These are phyloP conservation scores for Carex cristatella DNA, from an alignment of 176 grass and related monocot genomes.

Conservation along the genomic window DNA sequence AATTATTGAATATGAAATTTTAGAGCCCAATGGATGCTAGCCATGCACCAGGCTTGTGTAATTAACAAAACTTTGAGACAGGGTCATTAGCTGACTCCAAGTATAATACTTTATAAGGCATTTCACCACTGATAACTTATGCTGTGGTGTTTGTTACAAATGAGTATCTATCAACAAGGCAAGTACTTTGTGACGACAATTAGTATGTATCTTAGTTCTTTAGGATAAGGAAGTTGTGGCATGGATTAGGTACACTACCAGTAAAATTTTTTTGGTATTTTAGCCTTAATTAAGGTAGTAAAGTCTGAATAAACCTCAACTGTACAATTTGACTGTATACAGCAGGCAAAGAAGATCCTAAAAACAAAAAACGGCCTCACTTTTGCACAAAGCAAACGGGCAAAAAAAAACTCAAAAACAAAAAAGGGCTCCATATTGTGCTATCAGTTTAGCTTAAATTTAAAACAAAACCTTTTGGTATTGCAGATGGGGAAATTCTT, in stretches of 20 bases:
- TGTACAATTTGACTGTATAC: background rate
- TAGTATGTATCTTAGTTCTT: background rate
- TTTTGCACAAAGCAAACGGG: background rate
- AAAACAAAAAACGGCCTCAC: background rate
- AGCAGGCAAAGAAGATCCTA: background rate
- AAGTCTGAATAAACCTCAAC: background rate
- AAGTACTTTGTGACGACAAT: background rate
- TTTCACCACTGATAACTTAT: background rate
- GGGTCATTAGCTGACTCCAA: conserved; percentile 4
- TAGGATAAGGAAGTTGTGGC: background rate
- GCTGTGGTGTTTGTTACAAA: background rate
- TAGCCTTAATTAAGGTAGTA: background rate
- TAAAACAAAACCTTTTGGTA: background rate
- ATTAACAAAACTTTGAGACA: background rate
- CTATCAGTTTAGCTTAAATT: background rate
- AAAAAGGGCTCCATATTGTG: background rate
- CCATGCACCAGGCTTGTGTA: background rate
- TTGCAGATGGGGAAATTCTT: conserved; percentile 94
- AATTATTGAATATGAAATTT: background rate
- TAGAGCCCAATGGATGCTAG: background rate
- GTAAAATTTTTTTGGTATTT: background rate
- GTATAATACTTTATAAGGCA: background rate
- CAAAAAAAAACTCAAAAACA: background rate
- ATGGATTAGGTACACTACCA: background rate
- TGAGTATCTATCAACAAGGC: background rate